Base-by-base conservation (phyloP, 192 early-diverging fungal species). In the Podila epigama region DNA sequence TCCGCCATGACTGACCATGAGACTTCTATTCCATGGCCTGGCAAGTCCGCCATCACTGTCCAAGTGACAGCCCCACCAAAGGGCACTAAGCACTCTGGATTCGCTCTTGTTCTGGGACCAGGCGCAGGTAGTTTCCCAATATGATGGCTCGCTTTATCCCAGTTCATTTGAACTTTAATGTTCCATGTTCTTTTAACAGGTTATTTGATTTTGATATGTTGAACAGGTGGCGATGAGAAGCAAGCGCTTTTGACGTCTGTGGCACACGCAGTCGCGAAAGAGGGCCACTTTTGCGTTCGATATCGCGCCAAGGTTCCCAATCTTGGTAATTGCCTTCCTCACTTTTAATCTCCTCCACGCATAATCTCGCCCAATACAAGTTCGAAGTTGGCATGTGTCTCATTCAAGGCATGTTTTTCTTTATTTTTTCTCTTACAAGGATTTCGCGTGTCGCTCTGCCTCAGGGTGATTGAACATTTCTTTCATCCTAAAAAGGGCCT, bases 171-270 rank as follows among this genome's bases (percentile, higher is more conserved):
- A 33, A 2, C n/a, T 3, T 22, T 37, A 58, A 22, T 25, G 4
- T 22, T 37, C 33, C 3, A 16, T 39, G 22, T 31, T 39, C 18
- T 25, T 57, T 15, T 32, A 25, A 4, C 34, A n/a, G 33, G 33
- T 22, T 13, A 11, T 0, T 12, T 25, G 5, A 3, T 16, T 0
- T 36, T 44, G 25, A 4, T 44, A 28, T 28, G 11, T 36, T 22
- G n/a, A 8, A 33, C 60, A 75, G 70, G 70, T 12, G 70, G 70
- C 39, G 70, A 75, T 28, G 70, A 75, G 15, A 75, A 75, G 50
- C 60, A 63, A 20, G 32, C 63, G 8, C 39, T 75, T 0, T 16
- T 75, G 63, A 66, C 56, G 7, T 51, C 50, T 27, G 51, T 75
- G 29, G 70, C 70, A 32, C 54, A 50, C 20, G 63, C 60, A 28